These are phyloP conservation scores for Noccaea caerulescens DNA, from an alignment of 345 rosid genomes.

Conservation along the genomic window DNA sequence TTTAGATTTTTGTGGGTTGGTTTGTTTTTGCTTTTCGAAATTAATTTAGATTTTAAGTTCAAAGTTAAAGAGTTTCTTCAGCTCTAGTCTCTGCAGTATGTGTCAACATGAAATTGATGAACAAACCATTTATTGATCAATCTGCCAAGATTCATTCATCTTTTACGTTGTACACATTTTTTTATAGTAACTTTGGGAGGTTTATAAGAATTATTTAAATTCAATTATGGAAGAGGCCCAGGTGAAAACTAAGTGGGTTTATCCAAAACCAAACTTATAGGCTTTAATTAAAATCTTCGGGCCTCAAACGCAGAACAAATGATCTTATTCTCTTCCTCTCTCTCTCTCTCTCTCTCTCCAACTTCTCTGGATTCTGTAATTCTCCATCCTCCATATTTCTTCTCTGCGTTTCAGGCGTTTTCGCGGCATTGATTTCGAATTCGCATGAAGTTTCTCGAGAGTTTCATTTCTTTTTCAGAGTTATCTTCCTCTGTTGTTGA, in stretches of 20 bases:
- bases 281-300: not conserved
- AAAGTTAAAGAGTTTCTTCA: too few relatives aligned
- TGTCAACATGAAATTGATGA: too few relatives aligned
- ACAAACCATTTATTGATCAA: too few relatives aligned
- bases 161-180: too few relatives aligned
- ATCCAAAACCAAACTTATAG: not conserved
- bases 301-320: constrained; percentile 13
- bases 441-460: constrained; percentile 5
- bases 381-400: not conserved
- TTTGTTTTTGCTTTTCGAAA: too few relatives aligned
- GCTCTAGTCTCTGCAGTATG: too few relatives aligned
- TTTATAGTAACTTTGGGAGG: too few relatives aligned
- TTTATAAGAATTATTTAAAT: too few relatives aligned
- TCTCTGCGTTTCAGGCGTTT: constrained; percentile 17
- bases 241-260: not conserved
- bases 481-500: not conserved
- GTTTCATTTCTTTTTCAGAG: not conserved
- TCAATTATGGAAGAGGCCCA: not conserved
- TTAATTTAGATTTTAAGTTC: too few relatives aligned
- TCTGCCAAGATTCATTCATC: too few relatives aligned
- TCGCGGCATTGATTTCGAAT: constrained; percentile 14
- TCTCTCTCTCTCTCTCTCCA: not conserved
- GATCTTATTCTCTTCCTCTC: constrained; percentile 2
- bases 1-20: too few relatives aligned
- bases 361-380: not conserved